Base-by-base conservation (phyloP, 129 eudicot species). In the Dittrichia graveolens region DNA sequence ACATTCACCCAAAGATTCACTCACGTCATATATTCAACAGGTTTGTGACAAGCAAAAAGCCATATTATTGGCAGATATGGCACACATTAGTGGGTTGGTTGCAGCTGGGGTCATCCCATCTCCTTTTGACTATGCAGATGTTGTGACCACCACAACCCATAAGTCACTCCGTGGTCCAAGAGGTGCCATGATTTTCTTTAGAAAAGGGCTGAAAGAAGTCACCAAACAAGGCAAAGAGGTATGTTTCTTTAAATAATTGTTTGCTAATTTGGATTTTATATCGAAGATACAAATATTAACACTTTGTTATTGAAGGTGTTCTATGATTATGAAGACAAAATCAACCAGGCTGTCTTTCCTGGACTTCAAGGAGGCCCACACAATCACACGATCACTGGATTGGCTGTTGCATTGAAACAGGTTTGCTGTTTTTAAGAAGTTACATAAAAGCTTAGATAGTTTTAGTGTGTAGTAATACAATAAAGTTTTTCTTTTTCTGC, bases 301-400 rank as follows among this genome's bases (percentile, higher is more conserved):
- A 35, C 38, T 4, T 65, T 61, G 13, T 47, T 78, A 1, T 70
- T 56, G 74, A 61, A 95, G 98, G 96, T 92, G 61, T 61, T 92
- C 59, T 95, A 95, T 80, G 97, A 95, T 80, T 91, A 72, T 72
- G 99, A 91, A 82, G 99, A 95, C 77, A 95, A 85, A 76, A 95
- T 95, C 78, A 95, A 95, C 72, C 95, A 88, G 83, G 99, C 99
- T n/a, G 99, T 91, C 18, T 95, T 95, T 73, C 99, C 99, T 50
- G 99, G 99, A 66, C 97, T 95, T 67, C 99, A 95, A 84, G 99
- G 99, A 35, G 99, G 99, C 49, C 99, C 99, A 18, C 99, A 95
- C 87, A 95, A 95, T 65, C 98, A 92, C 88, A 92, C 98, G 3
- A 92, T 92, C 71, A 88, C 96, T 74, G 99, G 96, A 40, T 85